phyloP scores from a whole-genome alignment of 225 moss, liverwort and hornwort species.

The Bryum argenteum region DNA sequence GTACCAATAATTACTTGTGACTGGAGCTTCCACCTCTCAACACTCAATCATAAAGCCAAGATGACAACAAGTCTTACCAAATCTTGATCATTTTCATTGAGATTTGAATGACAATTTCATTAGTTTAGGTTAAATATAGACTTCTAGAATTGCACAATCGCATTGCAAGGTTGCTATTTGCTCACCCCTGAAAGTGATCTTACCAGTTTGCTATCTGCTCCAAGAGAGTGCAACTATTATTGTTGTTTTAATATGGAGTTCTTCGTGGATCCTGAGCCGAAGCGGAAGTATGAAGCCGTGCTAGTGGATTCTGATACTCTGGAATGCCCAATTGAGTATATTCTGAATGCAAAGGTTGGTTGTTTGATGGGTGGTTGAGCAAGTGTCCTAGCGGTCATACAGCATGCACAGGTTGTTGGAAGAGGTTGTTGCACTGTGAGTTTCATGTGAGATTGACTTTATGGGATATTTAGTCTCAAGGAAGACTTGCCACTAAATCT shows the following conservation, averaged over 20 bases:
- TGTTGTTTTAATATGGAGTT: neutral
- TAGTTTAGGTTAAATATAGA: neutral
- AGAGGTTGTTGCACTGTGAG: neutral
- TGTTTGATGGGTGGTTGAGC: neutral
- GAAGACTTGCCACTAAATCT: too few species aligned
- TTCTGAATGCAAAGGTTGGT: neutral
- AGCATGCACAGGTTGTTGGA: constrained; percentile 4
- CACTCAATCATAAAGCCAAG: neutral
- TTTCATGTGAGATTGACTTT: neutral
- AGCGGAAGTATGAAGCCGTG: constrained; percentile 26
- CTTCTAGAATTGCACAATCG: too few species aligned
- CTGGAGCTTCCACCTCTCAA: too few species aligned
- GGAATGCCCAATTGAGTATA: constrained; percentile 19
- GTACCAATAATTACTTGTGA: too few species aligned
- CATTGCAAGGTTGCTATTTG: too few species aligned
- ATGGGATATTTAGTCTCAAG: neutral
- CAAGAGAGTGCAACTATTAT: too few species aligned
- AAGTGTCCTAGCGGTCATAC: constrained; percentile 22
- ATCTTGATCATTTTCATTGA: too few species aligned
- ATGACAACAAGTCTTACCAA: neutral
- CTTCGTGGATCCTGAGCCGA: neutral
- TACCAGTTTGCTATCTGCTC: too few species aligned
- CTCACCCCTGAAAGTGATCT: too few species aligned
- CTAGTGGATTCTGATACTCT: constrained; percentile 12
- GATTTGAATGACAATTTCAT: too few species aligned